A percentile compares a stretch with the other conserved stretches of the same genome.
Evolutionary conservation across 768 basidiomycete species (phyloP).

Genomic region (Pleurotus sapidus): DNA sequence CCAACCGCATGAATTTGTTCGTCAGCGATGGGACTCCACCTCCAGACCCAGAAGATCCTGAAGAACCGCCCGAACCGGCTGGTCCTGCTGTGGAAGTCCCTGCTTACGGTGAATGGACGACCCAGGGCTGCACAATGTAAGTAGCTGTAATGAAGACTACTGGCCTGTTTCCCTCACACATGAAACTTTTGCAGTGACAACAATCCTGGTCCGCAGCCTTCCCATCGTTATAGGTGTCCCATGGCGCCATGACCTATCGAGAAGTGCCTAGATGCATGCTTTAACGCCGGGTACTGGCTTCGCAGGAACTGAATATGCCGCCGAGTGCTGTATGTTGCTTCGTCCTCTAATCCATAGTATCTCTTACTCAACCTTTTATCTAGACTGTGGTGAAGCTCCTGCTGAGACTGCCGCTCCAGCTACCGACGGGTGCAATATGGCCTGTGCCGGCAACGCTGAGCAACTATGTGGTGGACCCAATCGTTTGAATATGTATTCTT

Average conservation of each 20-base stretch:
- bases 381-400: slow-evolving; percentile 11
- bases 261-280: slow-evolving; percentile 14
- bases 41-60: not conserved
- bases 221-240: not conserved
- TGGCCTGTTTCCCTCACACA: not conserved
- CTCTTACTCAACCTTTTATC: not conserved
- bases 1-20: slow-evolving; percentile 5
- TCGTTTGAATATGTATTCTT: slow-evolving; percentile 7
- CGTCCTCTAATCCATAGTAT: not conserved
- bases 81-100: not conserved
- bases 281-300: slow-evolving; percentile 29
- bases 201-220: slow-evolving; percentile 5
- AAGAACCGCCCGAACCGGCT: not conserved
- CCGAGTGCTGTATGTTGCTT: slow-evolving; percentile 6
- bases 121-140: slow-evolving; percentile 1
- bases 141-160: not conserved
- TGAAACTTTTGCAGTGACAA: not conserved
- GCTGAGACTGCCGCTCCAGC: slow-evolving; percentile 3
- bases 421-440: slow-evolving; percentile 11
- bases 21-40: slow-evolving; percentile 4
- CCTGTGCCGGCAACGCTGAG: slow-evolving; percentile 13
- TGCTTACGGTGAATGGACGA: slow-evolving; percentile 2
- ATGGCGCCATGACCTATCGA: slow-evolving; percentile 2
- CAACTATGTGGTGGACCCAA: slow-evolving; percentile 16
- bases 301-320: slow-evolving; percentile 46